Base-by-base conservation (phyloP, 176 grass and related monocot species). In the Neostapfia colusana region DNA sequence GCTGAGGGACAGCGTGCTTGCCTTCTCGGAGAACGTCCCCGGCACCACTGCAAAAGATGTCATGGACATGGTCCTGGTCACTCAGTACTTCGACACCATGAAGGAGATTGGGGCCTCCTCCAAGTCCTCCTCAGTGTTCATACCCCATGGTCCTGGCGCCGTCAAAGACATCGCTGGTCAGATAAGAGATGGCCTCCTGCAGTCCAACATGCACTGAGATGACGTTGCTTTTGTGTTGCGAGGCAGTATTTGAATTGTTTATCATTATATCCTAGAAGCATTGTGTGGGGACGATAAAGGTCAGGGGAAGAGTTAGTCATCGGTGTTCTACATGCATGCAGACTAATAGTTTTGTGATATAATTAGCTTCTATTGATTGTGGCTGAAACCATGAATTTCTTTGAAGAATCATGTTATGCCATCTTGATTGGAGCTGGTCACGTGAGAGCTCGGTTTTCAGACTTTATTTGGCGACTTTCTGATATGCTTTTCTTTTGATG, bases 11-110 rank as follows among this genome's bases (percentile, higher is more conserved):
- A 91, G 85, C 2, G 85, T 88, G 7, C 85, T 91, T 6, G 82
- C 89, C 55, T 91, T 91, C 89, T 88, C 89, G 0, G 89, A 85
- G 68, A 91, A 91, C 15, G 85, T 91, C 18, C 89, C 89, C 25
- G 82, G 82, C 0, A 91, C 85, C 20, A 49, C 78, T 8, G 82
- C 89, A 0, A 91, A 85, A 56, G 89, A 91, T 55, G 56, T 91
- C 62, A 85, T 88, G 85, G 89, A 85, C 46, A 88, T 91, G 89
- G 82, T 91, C 5, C 69, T 88, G 18, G 78, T 91, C 0, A 91
- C 85, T 10, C 89, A 88, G 20, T 88, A 88, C 42, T 91, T 91
- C 0, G 85, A 91, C 53, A 88, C 85, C 45, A 88, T 91, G 85
- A 85, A 82, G 44, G 85, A 91, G 42, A 91, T 88, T 8, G 89